phyloP scores from a whole-genome alignment of 768 basidiomycete genomes.

The Leccinellum rugosiceps region DNA sequence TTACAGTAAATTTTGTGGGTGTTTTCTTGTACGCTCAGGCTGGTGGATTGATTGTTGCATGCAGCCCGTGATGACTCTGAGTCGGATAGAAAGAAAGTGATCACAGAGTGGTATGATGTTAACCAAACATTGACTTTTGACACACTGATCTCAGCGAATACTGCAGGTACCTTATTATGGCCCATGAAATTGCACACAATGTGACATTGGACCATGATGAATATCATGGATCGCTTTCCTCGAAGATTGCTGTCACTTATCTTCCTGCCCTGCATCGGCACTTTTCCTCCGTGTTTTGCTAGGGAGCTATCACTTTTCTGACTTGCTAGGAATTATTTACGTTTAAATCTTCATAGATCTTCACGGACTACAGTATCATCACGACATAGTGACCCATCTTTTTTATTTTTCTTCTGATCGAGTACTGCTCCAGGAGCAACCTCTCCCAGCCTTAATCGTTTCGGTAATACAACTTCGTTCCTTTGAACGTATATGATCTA shows the following conservation, averaged over 20 bases:
- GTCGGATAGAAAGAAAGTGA: constrained; percentile 1
- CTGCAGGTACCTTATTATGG: constrained; percentile 28
- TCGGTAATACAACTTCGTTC: too few species aligned
- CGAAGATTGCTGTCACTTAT: constrained; percentile 6
- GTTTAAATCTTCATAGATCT: neutral
- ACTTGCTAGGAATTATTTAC: neutral
- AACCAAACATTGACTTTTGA: neutral
- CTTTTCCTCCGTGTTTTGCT: neutral
- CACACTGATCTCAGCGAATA: neutral
- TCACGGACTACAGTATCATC: neutral
- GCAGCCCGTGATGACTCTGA: neutral
- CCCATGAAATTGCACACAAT: constrained; percentile 28
- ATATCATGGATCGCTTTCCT: constrained; percentile 23
- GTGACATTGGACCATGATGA: constrained; percentile 22
- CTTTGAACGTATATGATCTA: too few species aligned
- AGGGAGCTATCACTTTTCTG: too few species aligned
- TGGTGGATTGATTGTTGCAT: neutral
- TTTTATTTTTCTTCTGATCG: neutral
- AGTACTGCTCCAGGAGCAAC: neutral
- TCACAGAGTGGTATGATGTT: constrained; percentile 10
- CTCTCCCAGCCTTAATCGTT: neutral
- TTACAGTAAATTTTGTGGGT: constrained; percentile 8
- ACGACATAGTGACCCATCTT: neutral
- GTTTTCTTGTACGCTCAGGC: neutral
- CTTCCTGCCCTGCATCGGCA: constrained; percentile 1